Percentiles rank a stretch among this genome's conserved stretches.
phyloP scores from a whole-genome alignment of 2,329 filamentous ascomycete species.

The Didymellaceae sp. region DNA sequence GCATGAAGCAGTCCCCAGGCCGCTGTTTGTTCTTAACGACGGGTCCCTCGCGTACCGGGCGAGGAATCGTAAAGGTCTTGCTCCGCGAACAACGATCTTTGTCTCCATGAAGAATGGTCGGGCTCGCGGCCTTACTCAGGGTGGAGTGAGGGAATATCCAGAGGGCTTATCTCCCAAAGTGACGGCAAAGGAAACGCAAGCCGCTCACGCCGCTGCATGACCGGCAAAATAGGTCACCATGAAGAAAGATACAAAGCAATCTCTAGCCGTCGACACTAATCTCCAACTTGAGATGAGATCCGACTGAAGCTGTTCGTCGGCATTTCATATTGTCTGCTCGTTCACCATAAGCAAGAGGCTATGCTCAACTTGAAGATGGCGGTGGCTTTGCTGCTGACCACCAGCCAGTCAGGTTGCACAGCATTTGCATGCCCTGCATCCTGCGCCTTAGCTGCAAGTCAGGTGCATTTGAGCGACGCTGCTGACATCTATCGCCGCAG shows the following conservation, averaged over 20 bases:
- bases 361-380: constrained; percentile 6
- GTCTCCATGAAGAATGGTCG: too few species aligned
- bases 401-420: constrained; percentile 6
- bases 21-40: constrained; percentile 18
- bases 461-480: constrained; percentile 10
- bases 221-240: too few species aligned
- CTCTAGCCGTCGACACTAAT: too few species aligned
- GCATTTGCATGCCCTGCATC: constrained; percentile 14
- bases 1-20: constrained; percentile 11
- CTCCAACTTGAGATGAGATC: too few species aligned
- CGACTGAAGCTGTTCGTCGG: too few species aligned
- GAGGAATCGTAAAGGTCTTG: neutral
- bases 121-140: neutral
- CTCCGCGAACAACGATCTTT: too few species aligned
- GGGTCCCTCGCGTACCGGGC: constrained; percentile 7
- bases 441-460: constrained; percentile 12
- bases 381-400: constrained; percentile 8
- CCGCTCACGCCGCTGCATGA: too few species aligned
- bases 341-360: too few species aligned
- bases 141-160: neutral
- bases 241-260: too few species aligned
- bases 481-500: constrained; percentile 11
- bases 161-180: too few species aligned
- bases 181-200: too few species aligned
- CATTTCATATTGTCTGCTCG: too few species aligned